Percentiles rank a stretch among this genome's conserved stretches.
Conservation (phyloP, 805 yeast species). For the Candida dajiaensis region DNA sequence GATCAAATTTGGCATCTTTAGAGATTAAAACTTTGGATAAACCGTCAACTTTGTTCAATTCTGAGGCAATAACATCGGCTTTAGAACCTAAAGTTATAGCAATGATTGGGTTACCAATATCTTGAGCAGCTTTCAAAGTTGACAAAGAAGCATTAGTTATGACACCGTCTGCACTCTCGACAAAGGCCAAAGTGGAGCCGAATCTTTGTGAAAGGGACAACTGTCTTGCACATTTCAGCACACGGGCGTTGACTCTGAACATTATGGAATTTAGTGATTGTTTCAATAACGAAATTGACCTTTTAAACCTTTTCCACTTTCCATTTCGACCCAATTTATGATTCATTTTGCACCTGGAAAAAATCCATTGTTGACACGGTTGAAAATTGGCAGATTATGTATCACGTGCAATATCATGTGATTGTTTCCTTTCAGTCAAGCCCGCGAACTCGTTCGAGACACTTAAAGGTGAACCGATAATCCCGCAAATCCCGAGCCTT, state of each 20-base stretch:
- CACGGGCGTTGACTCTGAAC: slow-evolving; percentile 11
- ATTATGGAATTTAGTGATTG: too few species aligned
- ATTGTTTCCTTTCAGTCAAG: background rate
- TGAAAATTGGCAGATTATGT: too few species aligned
- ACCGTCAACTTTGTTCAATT: slow-evolving; percentile 47
- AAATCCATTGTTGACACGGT: slow-evolving; percentile 2
- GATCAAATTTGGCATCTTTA: slow-evolving; percentile 52
- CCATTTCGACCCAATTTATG: background rate
- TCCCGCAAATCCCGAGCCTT: too few species aligned
- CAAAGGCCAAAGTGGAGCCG: slow-evolving; percentile 69
- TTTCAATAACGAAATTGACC: too few species aligned
- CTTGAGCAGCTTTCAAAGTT: slow-evolving; percentile 69
- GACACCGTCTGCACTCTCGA: slow-evolving; percentile 52
- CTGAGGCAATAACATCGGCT: slow-evolving; percentile 43
- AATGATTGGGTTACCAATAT: slow-evolving; percentile 73
- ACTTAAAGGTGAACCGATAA: too few species aligned
- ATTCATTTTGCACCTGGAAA: background rate
- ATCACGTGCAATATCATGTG: background rate
- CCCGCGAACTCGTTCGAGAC: background rate
- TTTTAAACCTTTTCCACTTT: too few species aligned
- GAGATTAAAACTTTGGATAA: slow-evolving; percentile 42
- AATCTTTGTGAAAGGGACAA: slow-evolving; percentile 29
- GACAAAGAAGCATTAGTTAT: slow-evolving; percentile 67
- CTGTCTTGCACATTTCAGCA: background rate
- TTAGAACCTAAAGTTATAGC: slow-evolving; percentile 68